Percentiles rank a stretch among this genome's conserved stretches.
Conservation (phyloP, 495 filamentous ascomycete species). For the Penicilliopsis zonata region DNA sequence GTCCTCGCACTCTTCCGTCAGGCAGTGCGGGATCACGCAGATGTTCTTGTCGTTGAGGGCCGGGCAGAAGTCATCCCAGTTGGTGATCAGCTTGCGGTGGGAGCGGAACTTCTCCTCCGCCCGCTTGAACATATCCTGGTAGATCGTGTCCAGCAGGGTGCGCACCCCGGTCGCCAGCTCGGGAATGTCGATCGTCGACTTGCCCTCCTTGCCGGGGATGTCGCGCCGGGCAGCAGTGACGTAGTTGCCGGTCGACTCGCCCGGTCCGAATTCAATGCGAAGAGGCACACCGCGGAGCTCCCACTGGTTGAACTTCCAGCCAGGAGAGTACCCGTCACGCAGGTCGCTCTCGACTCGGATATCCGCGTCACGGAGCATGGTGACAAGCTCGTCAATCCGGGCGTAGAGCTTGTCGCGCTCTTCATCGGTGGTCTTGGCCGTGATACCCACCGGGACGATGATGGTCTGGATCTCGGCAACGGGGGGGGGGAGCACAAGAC, state of each 20-base stretch:
- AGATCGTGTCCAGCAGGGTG: slow-evolving; percentile 78
- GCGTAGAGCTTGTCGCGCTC: slow-evolving; percentile 60
- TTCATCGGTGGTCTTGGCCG: slow-evolving; percentile 67
- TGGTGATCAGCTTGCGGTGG: slow-evolving; percentile 68
- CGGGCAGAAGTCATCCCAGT: slow-evolving; percentile 85
- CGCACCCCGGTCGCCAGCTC: slow-evolving; percentile 60
- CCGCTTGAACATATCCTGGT: slow-evolving; percentile 70
- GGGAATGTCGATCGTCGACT: slow-evolving; percentile 57
- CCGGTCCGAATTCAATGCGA: slow-evolving; percentile 89
- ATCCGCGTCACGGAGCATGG: slow-evolving; percentile 49
- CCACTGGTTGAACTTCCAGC: slow-evolving; percentile 97
- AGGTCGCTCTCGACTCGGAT: slow-evolving; percentile 63
- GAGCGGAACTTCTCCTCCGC: slow-evolving; percentile 63
- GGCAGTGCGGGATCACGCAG: slow-evolving; percentile 75
- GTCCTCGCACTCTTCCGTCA: slow-evolving; percentile 76
- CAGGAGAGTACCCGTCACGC: slow-evolving; percentile 80
- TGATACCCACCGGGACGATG: slow-evolving; percentile 89
- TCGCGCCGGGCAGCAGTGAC: slow-evolving; percentile 81
- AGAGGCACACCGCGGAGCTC: slow-evolving; percentile 90
- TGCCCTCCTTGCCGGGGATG: slow-evolving; percentile 53
- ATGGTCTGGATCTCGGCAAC: slow-evolving; percentile 80
- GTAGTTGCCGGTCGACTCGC: slow-evolving; percentile 73
- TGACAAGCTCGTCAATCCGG: slow-evolving; percentile 54
- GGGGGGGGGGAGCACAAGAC: slow-evolving; percentile 79
- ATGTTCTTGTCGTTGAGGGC: slow-evolving; percentile 86